A percentile compares a stretch with the other conserved stretches of the same genome.
These are phyloP conservation scores for Sporothrix schenckii DNA, from an alignment of 2,329 filamentous ascomycete genomes.

Conservation along the genomic window DNA sequence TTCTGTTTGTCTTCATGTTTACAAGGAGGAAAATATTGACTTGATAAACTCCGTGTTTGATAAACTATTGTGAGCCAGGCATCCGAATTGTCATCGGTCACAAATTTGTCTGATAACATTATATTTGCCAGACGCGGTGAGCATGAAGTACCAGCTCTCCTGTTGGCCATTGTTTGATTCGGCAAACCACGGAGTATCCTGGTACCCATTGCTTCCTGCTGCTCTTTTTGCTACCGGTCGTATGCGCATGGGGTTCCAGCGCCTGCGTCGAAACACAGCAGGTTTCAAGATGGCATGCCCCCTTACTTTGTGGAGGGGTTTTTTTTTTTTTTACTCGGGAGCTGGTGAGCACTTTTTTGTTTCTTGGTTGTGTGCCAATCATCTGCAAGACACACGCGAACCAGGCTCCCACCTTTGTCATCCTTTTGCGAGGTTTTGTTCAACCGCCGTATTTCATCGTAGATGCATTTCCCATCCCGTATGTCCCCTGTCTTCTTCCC, in stretches of 20 bases:
- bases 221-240: slow-evolving; percentile 16
- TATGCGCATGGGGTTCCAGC: slow-evolving; percentile 22
- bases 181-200: no score
- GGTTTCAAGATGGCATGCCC: slow-evolving; percentile 29
- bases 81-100: background rate
- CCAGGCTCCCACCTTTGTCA: background rate
- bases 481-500: background rate
- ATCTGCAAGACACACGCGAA: background rate
- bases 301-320: background rate
- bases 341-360: background rate
- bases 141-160: background rate
- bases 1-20: background rate
- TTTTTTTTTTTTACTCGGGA: background rate
- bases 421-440: background rate
- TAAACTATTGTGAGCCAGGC: background rate
- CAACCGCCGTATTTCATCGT: slow-evolving; percentile 3
- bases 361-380: slow-evolving; percentile 7
- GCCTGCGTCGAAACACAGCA: slow-evolving; percentile 30
- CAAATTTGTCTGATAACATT: background rate
- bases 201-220: background rate
- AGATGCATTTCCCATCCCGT: slow-evolving; percentile 12
- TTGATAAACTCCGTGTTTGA: slow-evolving; percentile 7
- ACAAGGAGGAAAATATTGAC: background rate
- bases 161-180: background rate
- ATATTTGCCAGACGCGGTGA: background rate